Conservation (phyloP, 306 rosid species). For the Begonia masoniana region DNA sequence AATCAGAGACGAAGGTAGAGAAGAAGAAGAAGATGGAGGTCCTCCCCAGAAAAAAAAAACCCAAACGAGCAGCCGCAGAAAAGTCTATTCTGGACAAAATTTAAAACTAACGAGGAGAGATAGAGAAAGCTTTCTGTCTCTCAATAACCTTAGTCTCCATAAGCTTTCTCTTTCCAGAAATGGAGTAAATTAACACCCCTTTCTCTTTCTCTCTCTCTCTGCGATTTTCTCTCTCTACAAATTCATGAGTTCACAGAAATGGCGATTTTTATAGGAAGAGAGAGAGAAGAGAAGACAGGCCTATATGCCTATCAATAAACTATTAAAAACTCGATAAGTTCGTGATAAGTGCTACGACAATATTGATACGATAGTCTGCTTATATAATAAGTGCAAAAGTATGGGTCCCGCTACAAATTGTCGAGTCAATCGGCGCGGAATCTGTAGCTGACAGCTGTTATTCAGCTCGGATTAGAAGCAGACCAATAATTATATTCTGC, state of each 20-base stretch:
- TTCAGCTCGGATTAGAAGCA: slow-evolving; percentile 23
- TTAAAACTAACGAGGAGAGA: slow-evolving; percentile 16
- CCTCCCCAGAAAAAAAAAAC: slow-evolving; percentile 47
- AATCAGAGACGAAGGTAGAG: slow-evolving; percentile 34
- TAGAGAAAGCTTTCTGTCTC: slow-evolving; percentile 45
- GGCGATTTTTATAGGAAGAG: slow-evolving; percentile 46
- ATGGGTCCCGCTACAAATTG: slow-evolving; percentile 44
- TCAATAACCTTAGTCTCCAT: too few relatives aligned
- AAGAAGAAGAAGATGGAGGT: slow-evolving; percentile 14
- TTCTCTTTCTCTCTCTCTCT: slow-evolving; percentile 26
- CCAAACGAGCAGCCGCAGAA: slow-evolving; percentile 27
- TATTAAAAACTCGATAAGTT: neutral
- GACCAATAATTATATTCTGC: too few relatives aligned
- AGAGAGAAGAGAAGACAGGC: slow-evolving; percentile 32
- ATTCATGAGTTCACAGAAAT: slow-evolving; percentile 42
- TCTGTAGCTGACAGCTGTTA: slow-evolving; percentile 31
- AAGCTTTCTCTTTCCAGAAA: too few relatives aligned
- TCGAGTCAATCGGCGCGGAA: slow-evolving; percentile 79
- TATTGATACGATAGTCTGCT: neutral
- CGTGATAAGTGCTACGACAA: accelerated
- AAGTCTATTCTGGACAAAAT: slow-evolving; percentile 9
- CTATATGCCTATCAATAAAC: accelerated
- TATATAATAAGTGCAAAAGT: accelerated
- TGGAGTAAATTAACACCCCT: slow-evolving; percentile 23
- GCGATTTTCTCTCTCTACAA: slow-evolving; percentile 17